A percentile compares a stretch with the other conserved stretches of the same genome.
Evolutionary conservation across 1,284 basidiomycete species (phyloP).

Genomic region (Baeospora myosura): DNA sequence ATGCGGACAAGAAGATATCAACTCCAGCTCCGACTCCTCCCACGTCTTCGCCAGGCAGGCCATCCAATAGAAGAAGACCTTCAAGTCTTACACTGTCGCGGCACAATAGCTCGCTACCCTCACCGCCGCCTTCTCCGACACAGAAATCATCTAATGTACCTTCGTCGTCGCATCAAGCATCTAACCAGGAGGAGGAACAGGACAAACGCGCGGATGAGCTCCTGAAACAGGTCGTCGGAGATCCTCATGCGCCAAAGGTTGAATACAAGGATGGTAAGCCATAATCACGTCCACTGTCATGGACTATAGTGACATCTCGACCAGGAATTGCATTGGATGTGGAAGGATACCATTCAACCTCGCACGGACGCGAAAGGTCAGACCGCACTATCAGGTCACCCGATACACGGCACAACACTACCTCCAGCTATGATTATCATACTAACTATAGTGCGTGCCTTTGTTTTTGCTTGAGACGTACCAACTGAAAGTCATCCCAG

Average conservation of each 20-base stretch:
- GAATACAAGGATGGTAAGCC: slow-evolving; percentile 59
- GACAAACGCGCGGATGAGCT: slow-evolving; percentile 46
- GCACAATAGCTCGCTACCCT: slow-evolving; percentile 19
- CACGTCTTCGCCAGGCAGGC: slow-evolving; percentile 21
- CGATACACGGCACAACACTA: slow-evolving; percentile 14
- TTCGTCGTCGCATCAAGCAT: too few relatives aligned
- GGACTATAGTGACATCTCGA: slow-evolving; percentile 5
- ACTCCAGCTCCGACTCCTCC: slow-evolving; percentile 14
- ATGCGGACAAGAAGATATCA: slow-evolving; percentile 11
- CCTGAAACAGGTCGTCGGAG: slow-evolving; percentile 32
- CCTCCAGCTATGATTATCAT: not conserved
- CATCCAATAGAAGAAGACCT: slow-evolving; percentile 11
- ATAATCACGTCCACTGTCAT: slow-evolving; percentile 11
- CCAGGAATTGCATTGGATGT: slow-evolving; percentile 59
- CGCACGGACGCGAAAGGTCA: slow-evolving; percentile 31
- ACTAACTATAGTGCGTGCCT: too few relatives aligned
- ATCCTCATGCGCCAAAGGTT: slow-evolving; percentile 54
- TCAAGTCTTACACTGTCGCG: slow-evolving; percentile 13
- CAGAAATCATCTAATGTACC: slow-evolving; percentile 17
- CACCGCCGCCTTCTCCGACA: slow-evolving; percentile 24
- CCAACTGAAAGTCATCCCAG: not conserved
- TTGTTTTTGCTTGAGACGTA: not conserved
- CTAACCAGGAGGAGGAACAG: slow-evolving; percentile 28
- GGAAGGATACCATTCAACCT: slow-evolving; percentile 55
- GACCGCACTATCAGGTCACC: slow-evolving; percentile 30